Evolutionary conservation across 441 rosid species (phyloP).

Genomic region (Aleurites moluccanus): DNA sequence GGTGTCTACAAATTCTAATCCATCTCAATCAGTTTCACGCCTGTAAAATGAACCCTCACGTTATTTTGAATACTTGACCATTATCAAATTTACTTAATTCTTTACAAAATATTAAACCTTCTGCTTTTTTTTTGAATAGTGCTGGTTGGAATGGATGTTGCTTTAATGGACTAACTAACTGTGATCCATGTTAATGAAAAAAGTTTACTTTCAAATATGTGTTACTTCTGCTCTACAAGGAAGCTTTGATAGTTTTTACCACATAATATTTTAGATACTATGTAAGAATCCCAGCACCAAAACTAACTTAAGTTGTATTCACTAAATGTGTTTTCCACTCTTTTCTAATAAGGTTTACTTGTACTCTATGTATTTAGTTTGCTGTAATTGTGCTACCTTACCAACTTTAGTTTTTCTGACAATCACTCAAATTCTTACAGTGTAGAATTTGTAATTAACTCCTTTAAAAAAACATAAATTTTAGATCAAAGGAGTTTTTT

Average conservation of each 20-base stretch:
- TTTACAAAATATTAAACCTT: no score
- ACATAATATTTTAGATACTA: not conserved
- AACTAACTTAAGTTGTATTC: not conserved
- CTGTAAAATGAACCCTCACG: no score
- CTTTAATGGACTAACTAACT: not conserved
- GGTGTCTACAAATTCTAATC: not conserved
- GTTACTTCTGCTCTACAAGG: not conserved
- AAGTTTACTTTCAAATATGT: not conserved
- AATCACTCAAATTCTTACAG: not conserved
- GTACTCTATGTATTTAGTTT: not conserved
- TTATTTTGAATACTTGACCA: not conserved
- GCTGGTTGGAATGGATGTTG: not conserved
- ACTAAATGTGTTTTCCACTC: no score
- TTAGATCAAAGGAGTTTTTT: not conserved
- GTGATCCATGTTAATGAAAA: slow-evolving; percentile 2
- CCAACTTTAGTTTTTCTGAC: not conserved
- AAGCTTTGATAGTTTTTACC: not conserved
- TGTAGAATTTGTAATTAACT: not conserved
- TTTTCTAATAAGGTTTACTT: not conserved
- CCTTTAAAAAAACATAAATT: not conserved
- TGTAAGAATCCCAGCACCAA: not conserved
- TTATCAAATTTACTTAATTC: no score
- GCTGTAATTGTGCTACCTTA: not conserved
- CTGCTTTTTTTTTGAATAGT: no score
- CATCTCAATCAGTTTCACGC: no score